Evolutionary conservation across 1,284 basidiomycete species (phyloP).

Genomic region (Trametes versicolor): DNA sequence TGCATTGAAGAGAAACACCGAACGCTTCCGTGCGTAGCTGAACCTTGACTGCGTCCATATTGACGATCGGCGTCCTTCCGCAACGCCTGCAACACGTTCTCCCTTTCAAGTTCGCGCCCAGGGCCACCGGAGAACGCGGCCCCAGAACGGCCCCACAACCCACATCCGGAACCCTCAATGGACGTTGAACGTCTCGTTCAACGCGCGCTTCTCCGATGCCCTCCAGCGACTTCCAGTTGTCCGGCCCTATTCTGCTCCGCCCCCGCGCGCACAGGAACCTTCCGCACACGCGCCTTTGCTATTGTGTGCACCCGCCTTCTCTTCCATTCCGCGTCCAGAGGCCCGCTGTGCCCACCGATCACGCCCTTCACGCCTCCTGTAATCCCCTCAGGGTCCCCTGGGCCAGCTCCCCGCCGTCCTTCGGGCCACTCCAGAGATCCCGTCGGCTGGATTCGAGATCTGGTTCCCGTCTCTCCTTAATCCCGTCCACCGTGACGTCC

Average conservation of each 20-base stretch:
- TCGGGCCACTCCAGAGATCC: background rate
- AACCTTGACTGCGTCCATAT: conserved; percentile 3
- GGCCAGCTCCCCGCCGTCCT: background rate
- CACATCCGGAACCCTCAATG: conserved; percentile 5
- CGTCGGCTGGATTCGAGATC: background rate
- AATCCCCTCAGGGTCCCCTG: background rate
- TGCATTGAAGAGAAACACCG: background rate
- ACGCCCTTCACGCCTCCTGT: conserved; percentile 7
- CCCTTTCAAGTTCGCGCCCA: background rate
- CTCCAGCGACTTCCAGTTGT: no score
- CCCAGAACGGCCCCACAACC: conserved; percentile 1
- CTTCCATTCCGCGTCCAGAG: conserved; percentile 8
- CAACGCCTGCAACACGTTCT: background rate
- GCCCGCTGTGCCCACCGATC: conserved; percentile 13
- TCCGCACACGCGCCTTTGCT: background rate
- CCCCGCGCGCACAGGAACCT: background rate
- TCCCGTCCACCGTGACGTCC: background rate
- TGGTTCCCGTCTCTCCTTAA: background rate
- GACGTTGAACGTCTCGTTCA: background rate
- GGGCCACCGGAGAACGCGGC: background rate
- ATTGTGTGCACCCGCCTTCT: background rate
- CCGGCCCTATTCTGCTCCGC: no score
- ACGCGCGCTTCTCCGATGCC: no score
- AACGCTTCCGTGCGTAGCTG: background rate
- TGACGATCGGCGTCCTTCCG: background rate